Evolutionary conservation across 345 rosid genomes (phyloP).

Genomic region (Heritiera littoralis): DNA sequence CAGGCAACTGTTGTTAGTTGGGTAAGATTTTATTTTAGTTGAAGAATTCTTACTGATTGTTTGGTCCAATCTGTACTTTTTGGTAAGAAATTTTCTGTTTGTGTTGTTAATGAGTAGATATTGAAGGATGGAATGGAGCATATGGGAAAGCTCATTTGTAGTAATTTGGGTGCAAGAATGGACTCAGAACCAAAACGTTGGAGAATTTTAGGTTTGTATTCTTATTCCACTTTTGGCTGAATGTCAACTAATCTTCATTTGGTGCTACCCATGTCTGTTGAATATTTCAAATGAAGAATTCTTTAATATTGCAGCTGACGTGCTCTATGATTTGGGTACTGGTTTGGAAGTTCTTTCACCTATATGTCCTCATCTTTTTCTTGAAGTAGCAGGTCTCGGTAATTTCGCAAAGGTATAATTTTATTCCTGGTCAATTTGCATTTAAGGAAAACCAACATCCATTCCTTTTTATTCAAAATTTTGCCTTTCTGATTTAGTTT

Average conservation of each 20-base stretch:
- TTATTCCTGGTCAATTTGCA: neutral
- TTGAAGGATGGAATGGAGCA: constrained; percentile 98
- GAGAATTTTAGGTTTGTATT: constrained; percentile 75
- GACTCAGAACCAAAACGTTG: constrained; percentile 95
- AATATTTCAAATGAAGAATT: constrained; percentile 12
- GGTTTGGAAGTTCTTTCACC: constrained; percentile 94
- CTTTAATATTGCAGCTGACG: constrained; percentile 67
- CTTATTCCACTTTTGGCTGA: constrained; percentile 21
- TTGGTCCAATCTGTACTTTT: neutral
- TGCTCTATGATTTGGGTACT: constrained; percentile 88
- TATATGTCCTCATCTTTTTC: constrained; percentile 84
- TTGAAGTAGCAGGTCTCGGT: constrained; percentile 95
- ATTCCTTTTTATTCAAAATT: neutral
- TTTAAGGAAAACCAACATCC: neutral
- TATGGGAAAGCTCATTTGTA: constrained; percentile 84
- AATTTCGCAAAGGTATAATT: constrained; percentile 78
- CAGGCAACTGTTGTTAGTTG: constrained; percentile 96
- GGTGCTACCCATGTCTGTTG: neutral
- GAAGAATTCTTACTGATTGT: neutral
- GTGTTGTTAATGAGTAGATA: constrained; percentile 49
- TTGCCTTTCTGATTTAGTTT: neutral
- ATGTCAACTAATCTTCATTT: constrained; percentile 10
- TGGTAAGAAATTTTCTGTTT: neutral
- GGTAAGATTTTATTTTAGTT: constrained; percentile 43
- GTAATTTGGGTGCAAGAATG: constrained; percentile 96